Conservation (phyloP, 1,139 yeast genomes). For the Pichia sp. region DNA sequence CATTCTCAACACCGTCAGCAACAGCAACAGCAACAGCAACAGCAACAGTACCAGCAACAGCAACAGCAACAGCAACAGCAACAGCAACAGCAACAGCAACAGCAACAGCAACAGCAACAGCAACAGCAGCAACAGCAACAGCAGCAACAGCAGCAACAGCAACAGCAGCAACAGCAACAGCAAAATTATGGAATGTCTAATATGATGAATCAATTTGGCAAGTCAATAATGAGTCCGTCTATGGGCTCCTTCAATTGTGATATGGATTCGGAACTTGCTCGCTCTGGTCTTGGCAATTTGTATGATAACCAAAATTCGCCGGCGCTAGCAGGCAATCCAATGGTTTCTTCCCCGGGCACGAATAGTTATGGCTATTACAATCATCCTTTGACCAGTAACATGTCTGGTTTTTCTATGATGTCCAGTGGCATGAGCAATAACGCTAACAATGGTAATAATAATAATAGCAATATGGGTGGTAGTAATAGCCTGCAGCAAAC, state of each 20-base stretch:
- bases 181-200: slow-evolving; percentile 3
- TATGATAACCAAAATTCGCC: slow-evolving; percentile 10
- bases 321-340: not conserved
- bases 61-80: slow-evolving; percentile 3
- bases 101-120: slow-evolving; percentile 4
- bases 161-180: slow-evolving; percentile 3
- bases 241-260: slow-evolving; percentile 2
- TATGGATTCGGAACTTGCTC: slow-evolving; percentile 3
- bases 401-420: slow-evolving; percentile 21
- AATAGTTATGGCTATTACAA: slow-evolving; percentile 2
- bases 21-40: slow-evolving; percentile 2
- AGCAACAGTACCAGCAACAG: not conserved
- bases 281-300: slow-evolving; percentile 6
- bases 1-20: slow-evolving; percentile 1
- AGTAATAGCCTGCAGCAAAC: not conserved
- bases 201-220: slow-evolving; percentile 13
- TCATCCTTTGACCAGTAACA: slow-evolving; percentile 6
- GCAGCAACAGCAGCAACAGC: slow-evolving; percentile 1
- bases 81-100: not conserved
- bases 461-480: not conserved
- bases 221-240: slow-evolving; percentile 8
- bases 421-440: slow-evolving; percentile 5
- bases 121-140: not conserved
- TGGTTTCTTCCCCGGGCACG: slow-evolving; percentile 8
- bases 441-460: not conserved